Conservation (phyloP, 2,329 filamentous ascomycete species). For the Fusarium begoniae region DNA sequence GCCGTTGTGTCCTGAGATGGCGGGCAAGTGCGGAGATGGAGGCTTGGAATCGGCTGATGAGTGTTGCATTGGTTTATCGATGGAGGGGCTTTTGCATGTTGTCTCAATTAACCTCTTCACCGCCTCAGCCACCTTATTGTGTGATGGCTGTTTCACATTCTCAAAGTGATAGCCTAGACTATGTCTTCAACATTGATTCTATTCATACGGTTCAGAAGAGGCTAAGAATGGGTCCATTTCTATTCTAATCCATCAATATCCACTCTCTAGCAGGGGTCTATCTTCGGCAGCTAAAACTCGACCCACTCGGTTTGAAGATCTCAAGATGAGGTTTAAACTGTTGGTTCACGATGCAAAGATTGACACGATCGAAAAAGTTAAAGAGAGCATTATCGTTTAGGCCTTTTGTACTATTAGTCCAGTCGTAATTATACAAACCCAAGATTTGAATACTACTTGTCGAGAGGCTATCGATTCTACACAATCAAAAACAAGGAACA, state of each 20-base stretch:
- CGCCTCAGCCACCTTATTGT: background rate
- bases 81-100: background rate
- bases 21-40: slow-evolving; percentile 21
- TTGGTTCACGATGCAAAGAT: background rate
- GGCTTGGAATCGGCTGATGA: slow-evolving; percentile 29
- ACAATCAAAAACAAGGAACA: background rate
- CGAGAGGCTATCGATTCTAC: background rate
- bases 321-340: slow-evolving; percentile 4
- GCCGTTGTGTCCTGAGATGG: slow-evolving; percentile 12
- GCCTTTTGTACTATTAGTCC: fast-evolving
- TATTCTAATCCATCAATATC: slow-evolving; percentile 8
- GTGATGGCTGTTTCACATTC: background rate
- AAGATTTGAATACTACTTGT: background rate
- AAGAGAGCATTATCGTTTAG: no score
- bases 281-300: slow-evolving; percentile 14
- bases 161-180: background rate
- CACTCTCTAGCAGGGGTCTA: slow-evolving; percentile 30
- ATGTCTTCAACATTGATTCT: background rate
- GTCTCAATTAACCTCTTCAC: background rate
- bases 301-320: slow-evolving; percentile 24
- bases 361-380: background rate
- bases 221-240: slow-evolving; percentile 22
- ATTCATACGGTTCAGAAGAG: background rate
- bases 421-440: background rate
- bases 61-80: slow-evolving; percentile 16